A percentile compares a stretch with the other conserved stretches of the same genome.
phyloP scores from a whole-genome alignment of 2,329 filamentous ascomycete species.

The Macrophomina phaseolina region DNA sequence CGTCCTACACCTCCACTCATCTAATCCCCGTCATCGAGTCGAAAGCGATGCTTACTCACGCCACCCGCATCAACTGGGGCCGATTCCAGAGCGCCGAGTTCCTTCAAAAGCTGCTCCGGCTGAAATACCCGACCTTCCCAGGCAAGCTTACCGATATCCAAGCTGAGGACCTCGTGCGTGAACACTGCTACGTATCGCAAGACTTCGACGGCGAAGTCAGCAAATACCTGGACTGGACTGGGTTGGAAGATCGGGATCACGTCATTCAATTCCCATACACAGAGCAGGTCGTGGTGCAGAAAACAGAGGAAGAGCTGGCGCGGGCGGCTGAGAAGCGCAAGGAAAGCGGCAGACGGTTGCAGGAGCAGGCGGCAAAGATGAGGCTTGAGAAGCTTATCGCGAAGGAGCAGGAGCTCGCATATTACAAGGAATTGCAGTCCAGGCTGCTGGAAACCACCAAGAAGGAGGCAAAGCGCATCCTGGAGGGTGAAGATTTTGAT shows the following conservation, averaged over 20 bases:
- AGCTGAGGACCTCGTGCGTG: conserved; percentile 82
- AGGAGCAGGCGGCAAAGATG: conserved; percentile 98
- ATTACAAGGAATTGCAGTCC: conserved; percentile 82
- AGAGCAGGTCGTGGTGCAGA: conserved; percentile 87
- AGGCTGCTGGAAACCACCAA: conserved; percentile 75
- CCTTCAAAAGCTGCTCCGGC: conserved; percentile 81
- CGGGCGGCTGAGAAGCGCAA: conserved; percentile 91
- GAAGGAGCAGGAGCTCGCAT: conserved; percentile 94
- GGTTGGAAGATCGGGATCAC: conserved; percentile 84
- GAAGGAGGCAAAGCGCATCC: conserved; percentile 83
- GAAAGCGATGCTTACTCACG: conserved; percentile 82
- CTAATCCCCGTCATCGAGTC: conserved; percentile 90
- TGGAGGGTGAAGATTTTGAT: conserved; percentile 91
- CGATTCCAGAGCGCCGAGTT: conserved; percentile 90
- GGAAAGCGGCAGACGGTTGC: conserved; percentile 86
- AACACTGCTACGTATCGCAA: conserved; percentile 87
- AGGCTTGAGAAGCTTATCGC: conserved; percentile 91
- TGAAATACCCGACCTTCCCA: conserved; percentile 91
- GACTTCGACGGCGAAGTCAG: conserved; percentile 81
- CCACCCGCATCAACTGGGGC: conserved; percentile 92
- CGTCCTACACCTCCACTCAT: conserved; percentile 92
- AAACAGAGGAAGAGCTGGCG: conserved; percentile 92
- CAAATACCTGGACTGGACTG: conserved; percentile 85
- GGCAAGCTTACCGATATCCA: conserved; percentile 86
- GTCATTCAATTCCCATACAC: conserved; percentile 93